A percentile compares a stretch with the other conserved stretches of the same genome.
Evolutionary conservation across 306 rosid species (phyloP).

Genomic region (Myrica gale): DNA sequence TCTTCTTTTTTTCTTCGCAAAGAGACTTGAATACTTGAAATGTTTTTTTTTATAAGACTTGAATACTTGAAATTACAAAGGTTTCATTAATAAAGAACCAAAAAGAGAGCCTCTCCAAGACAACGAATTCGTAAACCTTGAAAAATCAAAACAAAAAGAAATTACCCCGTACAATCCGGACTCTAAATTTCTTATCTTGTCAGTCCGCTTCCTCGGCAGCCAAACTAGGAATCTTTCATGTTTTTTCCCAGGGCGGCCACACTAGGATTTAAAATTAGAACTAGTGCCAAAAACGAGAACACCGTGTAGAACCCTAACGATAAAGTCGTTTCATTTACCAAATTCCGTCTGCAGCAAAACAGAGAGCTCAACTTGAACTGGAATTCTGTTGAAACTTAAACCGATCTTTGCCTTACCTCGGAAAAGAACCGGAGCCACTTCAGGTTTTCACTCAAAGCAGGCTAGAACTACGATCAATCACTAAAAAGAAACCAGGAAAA

Average conservation of each 20-base stretch:
- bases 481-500: constrained; percentile 8
- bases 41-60: too few species aligned
- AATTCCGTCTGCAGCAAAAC: constrained; percentile 20
- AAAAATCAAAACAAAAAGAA: neutral
- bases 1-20: too few species aligned
- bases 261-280: constrained; percentile 20
- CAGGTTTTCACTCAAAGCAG: constrained; percentile 19
- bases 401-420: constrained; percentile 57
- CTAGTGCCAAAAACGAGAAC: constrained; percentile 16
- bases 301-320: constrained; percentile 7
- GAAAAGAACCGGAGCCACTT: constrained; percentile 9
- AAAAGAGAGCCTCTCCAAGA: neutral
- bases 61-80: neutral
- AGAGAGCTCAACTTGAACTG: neutral
- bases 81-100: neutral
- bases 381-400: constrained; percentile 1
- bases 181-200: neutral
- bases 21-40: neutral
- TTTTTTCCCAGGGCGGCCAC: neutral
- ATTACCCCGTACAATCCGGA: neutral
- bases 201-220: neutral
- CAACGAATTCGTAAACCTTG: neutral
- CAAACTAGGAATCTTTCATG: neutral
- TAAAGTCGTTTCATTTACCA: neutral
- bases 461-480: constrained; percentile 22